These are phyloP conservation scores for Schizochytrium sp. DNA, from an alignment of 108 stramenopile species.

Conservation along the genomic window DNA sequence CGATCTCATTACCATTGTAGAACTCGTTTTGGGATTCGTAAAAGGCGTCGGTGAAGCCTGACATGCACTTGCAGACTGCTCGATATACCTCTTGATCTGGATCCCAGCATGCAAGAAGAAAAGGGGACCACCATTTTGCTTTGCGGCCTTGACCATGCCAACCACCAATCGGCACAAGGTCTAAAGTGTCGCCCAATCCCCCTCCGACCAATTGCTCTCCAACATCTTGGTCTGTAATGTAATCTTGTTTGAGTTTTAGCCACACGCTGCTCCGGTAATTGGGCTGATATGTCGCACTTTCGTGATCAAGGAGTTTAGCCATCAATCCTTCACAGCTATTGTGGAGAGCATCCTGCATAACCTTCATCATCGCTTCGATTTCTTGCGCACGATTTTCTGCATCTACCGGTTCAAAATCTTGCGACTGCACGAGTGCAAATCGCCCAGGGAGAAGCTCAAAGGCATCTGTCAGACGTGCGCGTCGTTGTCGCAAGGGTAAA, in stretches of 20 bases:
- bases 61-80: conserved; percentile 97
- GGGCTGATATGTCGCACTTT: conserved; percentile 92
- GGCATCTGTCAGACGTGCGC: conserved; percentile 82
- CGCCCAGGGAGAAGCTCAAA: conserved; percentile 86
- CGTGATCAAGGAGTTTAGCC: conserved; percentile 94
- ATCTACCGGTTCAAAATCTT: conserved; percentile 76
- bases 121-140: conserved; percentile 94
- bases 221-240: conserved; percentile 79
- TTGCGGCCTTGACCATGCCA: conserved; percentile 94
- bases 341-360: conserved; percentile 83
- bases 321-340: conserved; percentile 99
- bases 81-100: conserved; percentile 94
- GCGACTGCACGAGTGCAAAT: conserved; percentile 75
- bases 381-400: conserved; percentile 82
- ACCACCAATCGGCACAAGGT: conserved; percentile 96
- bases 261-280: conserved; percentile 95
- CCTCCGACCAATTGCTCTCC: conserved; percentile 22
- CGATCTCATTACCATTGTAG: conserved; percentile 77
- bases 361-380: conserved; percentile 87
- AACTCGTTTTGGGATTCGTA: conserved; percentile 81
- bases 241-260: conserved; percentile 99
- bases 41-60: conserved; percentile 96
- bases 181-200: conserved; percentile 95
- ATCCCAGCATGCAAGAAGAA: conserved; percentile 97
- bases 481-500: conserved; percentile 83